Evolutionary conservation across 2,329 filamentous ascomycete species (phyloP), one percentile per base, ranked within the genome.

Genomic region (Alternaria sp.): DNA sequence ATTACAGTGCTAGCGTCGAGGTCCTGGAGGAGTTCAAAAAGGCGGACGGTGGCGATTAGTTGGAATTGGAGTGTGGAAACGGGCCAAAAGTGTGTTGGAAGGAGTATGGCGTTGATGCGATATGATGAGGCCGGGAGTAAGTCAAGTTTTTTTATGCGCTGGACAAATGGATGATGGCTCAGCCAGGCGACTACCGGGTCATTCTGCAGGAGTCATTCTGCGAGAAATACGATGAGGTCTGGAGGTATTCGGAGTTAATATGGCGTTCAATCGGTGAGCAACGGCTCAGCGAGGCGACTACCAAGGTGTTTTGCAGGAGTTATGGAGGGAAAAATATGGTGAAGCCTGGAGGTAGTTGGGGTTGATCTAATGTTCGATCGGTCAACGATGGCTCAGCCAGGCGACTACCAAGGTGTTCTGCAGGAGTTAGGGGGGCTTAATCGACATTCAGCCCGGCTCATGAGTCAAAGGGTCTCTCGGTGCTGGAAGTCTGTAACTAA

Each of bases 21-120:
- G 68, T 71, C 59, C 64, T 72, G 26, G 60, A 50, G 25, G 71
- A 69, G 50, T 71, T 72, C 30, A 59, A 69, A 46, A 57, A 49
- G 15, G 54, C n/a, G 3, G 52, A 69, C 12, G 40, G 28, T 25
- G 65, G 11, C 6, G 11, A 44, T 3, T 62, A 64, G n/a, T 23
- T 2, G 17, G 7, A 0, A 4, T 4, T 50, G 21, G 17, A 6
- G 13, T 40, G 3, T 17, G 6, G 17, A 12, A 19, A 21, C 9
- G 4, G 26, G n/a, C 8, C 13, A 57, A 57, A 60, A 59, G 17
- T 44, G 21, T n/a, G 30, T 51, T 36, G 4, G 26, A 15, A 43
- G 56, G 13, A 26, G 30, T 54, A 57, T 4, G 47, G 47, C 19
- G 26, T 54, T 56, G 30, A 13, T 19, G 60, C 17, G 17, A 8